A percentile compares a stretch with the other conserved stretches of the same genome.
phyloP scores from a whole-genome alignment of 2,329 filamentous ascomycete species.

The Cordyceps cicadae region DNA sequence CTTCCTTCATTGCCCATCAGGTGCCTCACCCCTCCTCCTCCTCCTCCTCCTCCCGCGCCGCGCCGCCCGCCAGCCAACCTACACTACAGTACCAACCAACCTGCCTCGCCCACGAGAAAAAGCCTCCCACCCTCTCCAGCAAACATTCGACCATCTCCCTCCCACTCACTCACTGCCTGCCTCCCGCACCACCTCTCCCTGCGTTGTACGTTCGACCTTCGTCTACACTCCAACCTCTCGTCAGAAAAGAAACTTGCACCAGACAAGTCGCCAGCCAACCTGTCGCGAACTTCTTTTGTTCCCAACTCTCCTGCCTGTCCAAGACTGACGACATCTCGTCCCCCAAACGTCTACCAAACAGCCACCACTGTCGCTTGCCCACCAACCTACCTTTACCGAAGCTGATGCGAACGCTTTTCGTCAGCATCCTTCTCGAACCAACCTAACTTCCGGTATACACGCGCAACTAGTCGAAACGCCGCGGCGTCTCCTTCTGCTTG shows the following conservation, averaged over 20 bases:
- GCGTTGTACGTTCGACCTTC: background rate
- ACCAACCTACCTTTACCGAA: too few species aligned
- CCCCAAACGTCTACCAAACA: background rate
- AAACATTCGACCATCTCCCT: background rate
- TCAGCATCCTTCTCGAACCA: background rate
- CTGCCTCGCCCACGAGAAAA: background rate
- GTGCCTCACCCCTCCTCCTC: background rate
- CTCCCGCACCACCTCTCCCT: background rate
- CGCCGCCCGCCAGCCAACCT: background rate
- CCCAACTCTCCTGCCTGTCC: background rate
- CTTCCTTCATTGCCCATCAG: background rate
- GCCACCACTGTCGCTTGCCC: background rate
- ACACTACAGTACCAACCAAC: background rate
- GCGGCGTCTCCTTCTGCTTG: background rate
- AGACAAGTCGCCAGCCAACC: background rate
- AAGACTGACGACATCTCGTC: background rate
- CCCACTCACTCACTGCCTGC: background rate
- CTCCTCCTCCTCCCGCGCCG: background rate
- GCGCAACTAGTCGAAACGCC: background rate
- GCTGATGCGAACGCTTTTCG: background rate
- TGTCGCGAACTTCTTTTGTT: background rate
- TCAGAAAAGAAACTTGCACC: background rate
- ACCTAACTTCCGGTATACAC: background rate
- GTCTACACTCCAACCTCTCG: background rate
- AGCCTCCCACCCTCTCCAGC: background rate